phyloP scores from a whole-genome alignment of 306 rosid genomes.

The Glycine soja region DNA sequence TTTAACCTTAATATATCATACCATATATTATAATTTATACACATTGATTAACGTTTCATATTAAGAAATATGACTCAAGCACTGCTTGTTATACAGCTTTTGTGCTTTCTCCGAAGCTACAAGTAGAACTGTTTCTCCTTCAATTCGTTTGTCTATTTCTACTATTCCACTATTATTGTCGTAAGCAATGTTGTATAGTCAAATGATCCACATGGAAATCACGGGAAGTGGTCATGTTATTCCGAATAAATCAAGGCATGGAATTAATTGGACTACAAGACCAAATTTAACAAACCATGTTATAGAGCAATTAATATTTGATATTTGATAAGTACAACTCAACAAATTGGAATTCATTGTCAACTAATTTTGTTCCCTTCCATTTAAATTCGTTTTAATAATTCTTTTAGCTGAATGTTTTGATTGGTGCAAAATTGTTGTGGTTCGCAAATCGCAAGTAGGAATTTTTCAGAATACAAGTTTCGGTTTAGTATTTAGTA shows the following conservation, averaged over 20 bases:
- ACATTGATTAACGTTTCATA: background rate
- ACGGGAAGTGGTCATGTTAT: background rate
- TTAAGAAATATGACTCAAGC: background rate
- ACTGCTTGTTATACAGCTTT: background rate
- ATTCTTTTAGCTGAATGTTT: background rate
- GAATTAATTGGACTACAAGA: background rate
- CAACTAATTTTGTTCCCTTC: background rate
- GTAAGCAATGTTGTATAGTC: background rate
- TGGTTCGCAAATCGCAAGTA: too few species aligned
- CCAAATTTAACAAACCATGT: conserved; percentile 1
- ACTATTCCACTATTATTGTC: background rate
- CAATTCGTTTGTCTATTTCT: background rate
- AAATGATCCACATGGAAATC: conserved; percentile 1
- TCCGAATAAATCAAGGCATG: background rate
- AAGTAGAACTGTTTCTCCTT: background rate
- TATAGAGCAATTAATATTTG: background rate
- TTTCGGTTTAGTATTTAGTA: too few species aligned
- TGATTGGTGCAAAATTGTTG: background rate
- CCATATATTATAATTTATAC: background rate
- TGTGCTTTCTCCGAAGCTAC: background rate
- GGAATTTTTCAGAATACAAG: too few species aligned
- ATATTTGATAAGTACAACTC: background rate
- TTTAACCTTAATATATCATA: background rate
- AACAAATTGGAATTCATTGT: background rate
- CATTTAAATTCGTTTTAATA: background rate